A percentile compares a stretch with the other conserved stretches of the same genome.
phyloP scores from a whole-genome alignment of 2,329 filamentous ascomycete genomes.

The Tricladium varicosporioides region DNA sequence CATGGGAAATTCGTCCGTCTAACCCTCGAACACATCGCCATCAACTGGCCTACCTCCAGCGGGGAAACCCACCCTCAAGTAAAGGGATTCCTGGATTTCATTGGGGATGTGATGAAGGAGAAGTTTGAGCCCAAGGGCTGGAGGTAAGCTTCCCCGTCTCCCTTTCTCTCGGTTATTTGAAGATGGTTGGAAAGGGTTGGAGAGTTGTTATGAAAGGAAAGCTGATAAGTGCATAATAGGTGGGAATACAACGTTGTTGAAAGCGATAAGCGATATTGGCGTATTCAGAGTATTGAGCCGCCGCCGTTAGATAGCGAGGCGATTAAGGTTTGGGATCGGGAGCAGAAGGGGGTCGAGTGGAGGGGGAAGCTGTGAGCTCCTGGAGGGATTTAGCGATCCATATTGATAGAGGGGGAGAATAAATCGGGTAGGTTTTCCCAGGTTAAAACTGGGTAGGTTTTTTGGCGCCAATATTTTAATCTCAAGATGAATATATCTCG shows the following conservation, averaged over 20 bases:
- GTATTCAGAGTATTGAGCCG: conserved; percentile 19
- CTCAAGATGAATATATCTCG: too few species aligned
- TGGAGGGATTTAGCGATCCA: too few species aligned
- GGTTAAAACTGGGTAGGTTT: too few species aligned
- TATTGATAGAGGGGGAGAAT: too few species aligned
- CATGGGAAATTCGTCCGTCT: conserved; percentile 21
- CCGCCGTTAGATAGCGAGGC: conserved; percentile 18
- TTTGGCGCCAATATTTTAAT: too few species aligned
- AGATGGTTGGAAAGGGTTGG: not conserved
- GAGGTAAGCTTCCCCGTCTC: conserved; percentile 15
- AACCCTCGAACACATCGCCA: conserved; percentile 22
- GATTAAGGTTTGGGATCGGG: conserved; percentile 17
- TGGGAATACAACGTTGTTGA: conserved; percentile 22
- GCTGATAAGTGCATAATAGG: conserved; percentile 6
- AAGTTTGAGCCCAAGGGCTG: conserved; percentile 21
- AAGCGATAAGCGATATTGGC: conserved; percentile 18
- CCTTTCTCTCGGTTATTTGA: not conserved
- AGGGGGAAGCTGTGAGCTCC: not conserved
- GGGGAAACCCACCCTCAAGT: not conserved
- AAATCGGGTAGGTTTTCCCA: too few species aligned
- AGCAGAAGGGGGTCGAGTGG: not conserved
- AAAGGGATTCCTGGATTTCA: conserved; percentile 13
- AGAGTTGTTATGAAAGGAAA: not conserved
- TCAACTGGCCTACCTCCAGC: conserved; percentile 13
- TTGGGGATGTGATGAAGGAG: conserved; percentile 16